Evolutionary conservation across 139 green algal species (phyloP), one percentile per base, ranked within the genome.

Genomic region (Coelastrella sp.): DNA sequence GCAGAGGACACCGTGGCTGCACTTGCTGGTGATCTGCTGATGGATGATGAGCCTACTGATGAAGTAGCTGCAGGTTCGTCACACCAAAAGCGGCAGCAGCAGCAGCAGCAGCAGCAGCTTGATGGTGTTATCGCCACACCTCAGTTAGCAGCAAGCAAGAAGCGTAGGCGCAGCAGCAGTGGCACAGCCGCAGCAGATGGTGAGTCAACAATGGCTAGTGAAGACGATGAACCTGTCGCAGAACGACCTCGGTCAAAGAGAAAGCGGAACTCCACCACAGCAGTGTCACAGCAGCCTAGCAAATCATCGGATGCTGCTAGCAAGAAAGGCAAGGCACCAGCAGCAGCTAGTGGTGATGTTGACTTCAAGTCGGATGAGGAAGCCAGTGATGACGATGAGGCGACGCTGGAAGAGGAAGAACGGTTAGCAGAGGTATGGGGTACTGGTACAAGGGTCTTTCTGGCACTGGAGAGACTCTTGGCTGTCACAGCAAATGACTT

Each of bases 301-400:
- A 41, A 27, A 63, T 5, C 48, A 15, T 38, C 74, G 11, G 45
- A 13, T 64, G 53, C 53, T 32, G 53, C 53, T 27, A 5, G 19
- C 0, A 67, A 60, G 59, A 19, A 15, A 17, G 38, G 81, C 68
- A 43, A 19, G 32, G 74, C 71, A 60, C 60, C 66, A 63, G 74
- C 78, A 38, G 72, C 78, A 38, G 57, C 38, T 4, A 74, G 5
- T 32, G 79, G 74, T 21, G 73, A 84, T 41, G 38, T 48, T 40
- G 75, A 85, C 8, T 85, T 51, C 63, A 51, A 73, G 35, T 81
- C 79, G 19, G 90, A 81, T 32, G 84, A 88, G 11, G 84, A 87
- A 40, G 83, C 87, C 76, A 91, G 96, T 76, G 94, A 98, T 69
- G 95, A 95, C 76, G 93, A 96, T 37, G 93, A 96, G 87, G 86